A percentile compares a stretch with the other conserved stretches of the same genome.
Evolutionary conservation across 176 grass and related monocot species (phyloP).

Genomic region (Lolium rigidum): DNA sequence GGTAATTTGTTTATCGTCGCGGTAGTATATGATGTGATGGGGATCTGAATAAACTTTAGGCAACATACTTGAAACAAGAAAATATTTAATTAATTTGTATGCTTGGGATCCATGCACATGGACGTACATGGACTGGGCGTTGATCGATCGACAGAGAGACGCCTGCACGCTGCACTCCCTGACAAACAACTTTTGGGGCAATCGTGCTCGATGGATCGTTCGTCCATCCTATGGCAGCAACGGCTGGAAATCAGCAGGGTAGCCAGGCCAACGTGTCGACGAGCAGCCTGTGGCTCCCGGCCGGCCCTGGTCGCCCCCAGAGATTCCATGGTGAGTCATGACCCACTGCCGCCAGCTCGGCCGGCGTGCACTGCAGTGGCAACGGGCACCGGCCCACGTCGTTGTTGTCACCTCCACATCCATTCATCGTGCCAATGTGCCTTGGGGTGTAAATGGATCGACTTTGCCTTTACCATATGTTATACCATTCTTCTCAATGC

Average conservation of each 20-base stretch:
- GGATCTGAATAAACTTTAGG: too few relatives aligned
- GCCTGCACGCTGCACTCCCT: neutral
- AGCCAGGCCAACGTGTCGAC: conserved; percentile 47
- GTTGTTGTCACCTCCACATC: neutral
- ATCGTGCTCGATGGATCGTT: neutral
- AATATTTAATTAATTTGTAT: too few relatives aligned
- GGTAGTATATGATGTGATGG: too few relatives aligned
- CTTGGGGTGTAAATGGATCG: too few relatives aligned
- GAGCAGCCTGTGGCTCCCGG: neutral
- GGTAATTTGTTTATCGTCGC: too few relatives aligned
- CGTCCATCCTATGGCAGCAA: conserved; percentile 17
- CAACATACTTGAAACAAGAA: too few relatives aligned
- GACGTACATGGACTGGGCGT: neutral
- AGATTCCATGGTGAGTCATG: conserved; percentile 16
- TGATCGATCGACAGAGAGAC: neutral
- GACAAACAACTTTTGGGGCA: conserved; percentile 8
- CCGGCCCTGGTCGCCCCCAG: neutral
- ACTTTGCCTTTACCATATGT: too few relatives aligned
- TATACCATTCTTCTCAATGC: too few relatives aligned
- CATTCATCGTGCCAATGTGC: too few relatives aligned
- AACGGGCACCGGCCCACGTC: neutral
- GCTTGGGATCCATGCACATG: neutral
- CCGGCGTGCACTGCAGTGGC: neutral
- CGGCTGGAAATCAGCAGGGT: neutral
- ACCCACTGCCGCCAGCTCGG: neutral